Conservation (phyloP, 2,329 filamentous ascomycete species). For the Aureobasidium subglaciale region DNA sequence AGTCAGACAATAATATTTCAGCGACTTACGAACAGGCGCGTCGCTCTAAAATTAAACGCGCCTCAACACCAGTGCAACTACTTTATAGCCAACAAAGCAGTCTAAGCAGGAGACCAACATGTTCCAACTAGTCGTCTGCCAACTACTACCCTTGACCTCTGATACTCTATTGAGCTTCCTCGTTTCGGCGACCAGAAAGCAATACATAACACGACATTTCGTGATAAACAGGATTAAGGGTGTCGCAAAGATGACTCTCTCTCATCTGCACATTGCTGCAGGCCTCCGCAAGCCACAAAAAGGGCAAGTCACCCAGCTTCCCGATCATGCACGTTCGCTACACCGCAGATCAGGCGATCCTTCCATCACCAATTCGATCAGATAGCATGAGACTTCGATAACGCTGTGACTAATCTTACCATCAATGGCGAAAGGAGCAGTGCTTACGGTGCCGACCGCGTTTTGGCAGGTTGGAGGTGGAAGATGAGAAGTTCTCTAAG, state of each 20-base stretch:
- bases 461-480: no score
- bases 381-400: no score
- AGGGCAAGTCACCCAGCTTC: background rate
- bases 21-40: background rate
- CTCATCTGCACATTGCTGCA: background rate
- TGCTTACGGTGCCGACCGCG: no score
- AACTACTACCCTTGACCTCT: no score
- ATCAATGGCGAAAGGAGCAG: no score
- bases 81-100: background rate
- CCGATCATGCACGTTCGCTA: background rate
- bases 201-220: background rate
- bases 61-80: background rate
- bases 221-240: background rate
- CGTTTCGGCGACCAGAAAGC: background rate
- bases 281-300: background rate
- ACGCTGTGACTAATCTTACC: no score
- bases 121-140: no score
- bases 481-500: no score
- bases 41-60: slow-evolving; percentile 1
- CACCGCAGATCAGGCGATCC: slow-evolving; percentile 11
- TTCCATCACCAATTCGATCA: background rate
- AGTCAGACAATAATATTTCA: background rate
- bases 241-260: background rate
- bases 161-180: no score
- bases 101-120: no score